A percentile compares a stretch with the other conserved stretches of the same genome.
Evolutionary conservation across 305 asterid species (phyloP).

Genomic region (Coffea humblotiana): DNA sequence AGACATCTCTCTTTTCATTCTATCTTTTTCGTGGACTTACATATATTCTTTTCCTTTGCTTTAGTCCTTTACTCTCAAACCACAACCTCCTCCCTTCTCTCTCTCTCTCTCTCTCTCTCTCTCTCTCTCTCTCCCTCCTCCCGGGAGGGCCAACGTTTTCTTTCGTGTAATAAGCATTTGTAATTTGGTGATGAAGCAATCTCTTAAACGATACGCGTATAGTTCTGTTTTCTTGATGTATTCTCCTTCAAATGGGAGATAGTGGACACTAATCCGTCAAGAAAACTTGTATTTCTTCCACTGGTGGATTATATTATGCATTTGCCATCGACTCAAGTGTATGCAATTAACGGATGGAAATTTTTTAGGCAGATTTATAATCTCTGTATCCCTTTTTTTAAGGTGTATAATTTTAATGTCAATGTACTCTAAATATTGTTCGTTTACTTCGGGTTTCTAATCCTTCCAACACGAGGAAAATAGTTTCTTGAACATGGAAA

Average conservation of each 20-base stretch:
- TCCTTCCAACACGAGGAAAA: not conserved
- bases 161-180: not conserved
- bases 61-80: not conserved
- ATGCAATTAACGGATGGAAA: not conserved
- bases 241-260: too few species aligned
- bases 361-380: not conserved
- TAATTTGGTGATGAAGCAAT: not conserved
- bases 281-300: not conserved
- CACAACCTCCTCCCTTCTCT: too few species aligned
- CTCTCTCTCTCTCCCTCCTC: not conserved
- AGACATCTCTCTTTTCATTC: not conserved
- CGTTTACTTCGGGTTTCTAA: not conserved
- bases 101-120: too few species aligned
- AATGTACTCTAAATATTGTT: not conserved
- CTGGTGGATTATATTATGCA: not conserved
- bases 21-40: constrained; percentile 12
- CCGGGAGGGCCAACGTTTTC: too few species aligned
- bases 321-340: not conserved
- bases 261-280: not conserved
- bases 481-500: not conserved
- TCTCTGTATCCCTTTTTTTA: not conserved
- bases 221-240: too few species aligned
- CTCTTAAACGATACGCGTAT: not conserved
- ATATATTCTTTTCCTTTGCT: not conserved
- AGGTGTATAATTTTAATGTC: too few species aligned